Conservation (phyloP, 208 protist genomes). For the Wallacemonas collosoma region DNA sequence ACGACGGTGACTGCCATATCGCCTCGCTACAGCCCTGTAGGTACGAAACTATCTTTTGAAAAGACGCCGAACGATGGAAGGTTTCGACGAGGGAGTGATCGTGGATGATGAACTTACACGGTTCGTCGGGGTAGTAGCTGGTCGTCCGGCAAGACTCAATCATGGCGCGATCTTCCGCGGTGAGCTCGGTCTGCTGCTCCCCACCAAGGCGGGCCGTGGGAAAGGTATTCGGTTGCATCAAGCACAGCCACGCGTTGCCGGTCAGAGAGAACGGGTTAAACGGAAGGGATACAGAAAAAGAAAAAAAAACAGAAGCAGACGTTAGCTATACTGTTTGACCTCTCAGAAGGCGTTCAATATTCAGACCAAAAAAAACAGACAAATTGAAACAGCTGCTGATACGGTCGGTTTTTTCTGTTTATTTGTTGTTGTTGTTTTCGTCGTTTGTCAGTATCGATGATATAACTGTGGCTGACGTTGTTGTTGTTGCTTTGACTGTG, state of each 20-base stretch:
- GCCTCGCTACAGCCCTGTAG: slow-evolving; percentile 59
- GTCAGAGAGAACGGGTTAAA: slow-evolving; percentile 3
- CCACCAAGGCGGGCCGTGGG: neutral
- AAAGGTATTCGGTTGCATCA: neutral
- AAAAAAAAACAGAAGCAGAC: neutral
- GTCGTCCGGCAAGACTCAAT: slow-evolving; percentile 7
- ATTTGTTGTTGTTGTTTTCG: too few species aligned
- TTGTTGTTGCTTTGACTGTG: too few species aligned
- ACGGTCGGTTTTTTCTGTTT: too few species aligned
- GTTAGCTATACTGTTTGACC: too few species aligned
- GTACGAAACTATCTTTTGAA: slow-evolving; percentile 72
- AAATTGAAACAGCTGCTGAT: too few species aligned
- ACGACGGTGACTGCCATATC: slow-evolving; percentile 25
- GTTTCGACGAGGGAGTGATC: slow-evolving; percentile 63
- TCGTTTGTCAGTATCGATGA: too few species aligned
- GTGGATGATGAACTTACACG: slow-evolving; percentile 63
- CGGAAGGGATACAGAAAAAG: slow-evolving; percentile 3
- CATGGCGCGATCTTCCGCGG: slow-evolving; percentile 1
- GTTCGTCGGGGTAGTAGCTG: slow-evolving; percentile 21
- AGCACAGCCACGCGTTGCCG: too few species aligned
- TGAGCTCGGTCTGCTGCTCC: slow-evolving; percentile 9
- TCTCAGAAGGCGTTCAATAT: too few species aligned
- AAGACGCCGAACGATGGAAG: slow-evolving; percentile 63
- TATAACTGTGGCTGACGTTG: too few species aligned
- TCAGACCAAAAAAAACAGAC: too few species aligned